Base-by-base conservation (phyloP, 805 yeast species). In the Yarrowia bubula region DNA sequence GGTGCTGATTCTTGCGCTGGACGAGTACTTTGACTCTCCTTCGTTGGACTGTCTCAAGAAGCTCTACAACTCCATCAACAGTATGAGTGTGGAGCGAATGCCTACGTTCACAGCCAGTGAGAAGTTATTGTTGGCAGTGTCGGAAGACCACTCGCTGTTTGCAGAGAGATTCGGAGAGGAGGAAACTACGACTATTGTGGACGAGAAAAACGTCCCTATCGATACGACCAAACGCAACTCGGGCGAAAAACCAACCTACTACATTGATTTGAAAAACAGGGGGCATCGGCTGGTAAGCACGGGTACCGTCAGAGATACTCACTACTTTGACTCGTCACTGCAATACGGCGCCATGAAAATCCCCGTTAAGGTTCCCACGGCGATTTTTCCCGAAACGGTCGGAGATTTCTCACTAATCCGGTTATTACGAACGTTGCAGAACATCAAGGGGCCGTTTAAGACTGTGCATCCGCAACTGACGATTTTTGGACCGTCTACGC, bases 401-500 rank as follows among this genome's bases (percentile, higher is more conserved):
- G 77, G 78, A 10, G 76, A 74, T 43, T 73, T 74, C 50, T 68
- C 72, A 11, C 65, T 73, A 31, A 69, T 70, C 38, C 55, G 67
- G 50, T 68, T 71, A 15, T 66, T 71, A 18, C 46, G 83, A n/a
- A 72, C 72, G 57, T 46, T 70, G 41, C 53, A 67, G 22, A 48
- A 68, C 58, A 69, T 75, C 67, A 69, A 67, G 35, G 64, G 55
- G 13, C 69, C 70, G 10, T 69, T 70, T 63, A 64, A 66, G 15
- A 48, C 73, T 48, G 73, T 77, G 63, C 78, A 80, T 67, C 79
- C 81, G 48, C 85, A 84, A 58, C 73, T 84, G 58, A 81, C 85
- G 1, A 79, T 81, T 11, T 83, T 82, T 71, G 87, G 87, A 0
- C 71, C 79, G 15, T 78, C 77, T 42, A 84, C 88, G 0, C 87